phyloP scores from a whole-genome alignment of 345 rosid species.

The Acer campestre region DNA sequence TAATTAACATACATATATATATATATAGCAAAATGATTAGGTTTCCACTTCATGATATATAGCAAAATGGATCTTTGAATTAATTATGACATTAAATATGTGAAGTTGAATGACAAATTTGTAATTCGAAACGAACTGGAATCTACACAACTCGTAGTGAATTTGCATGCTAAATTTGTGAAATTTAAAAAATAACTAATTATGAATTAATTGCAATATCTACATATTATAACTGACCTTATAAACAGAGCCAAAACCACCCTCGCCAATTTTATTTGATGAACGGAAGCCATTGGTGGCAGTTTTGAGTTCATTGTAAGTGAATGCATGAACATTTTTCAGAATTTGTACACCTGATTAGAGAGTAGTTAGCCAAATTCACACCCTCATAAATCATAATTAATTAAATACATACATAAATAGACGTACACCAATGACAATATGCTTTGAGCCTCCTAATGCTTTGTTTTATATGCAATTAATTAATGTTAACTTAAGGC shows the following conservation, averaged over 20 bases:
- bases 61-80: too few relatives aligned
- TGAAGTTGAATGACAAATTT: background rate
- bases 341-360: slow-evolving; percentile 15
- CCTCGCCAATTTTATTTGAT: slow-evolving; percentile 49
- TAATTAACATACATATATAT: too few relatives aligned
- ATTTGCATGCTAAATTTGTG: background rate
- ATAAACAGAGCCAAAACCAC: slow-evolving; percentile 50
- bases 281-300: slow-evolving; percentile 38
- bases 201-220: too few relatives aligned
- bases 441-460: background rate
- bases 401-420: background rate
- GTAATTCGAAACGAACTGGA: too few relatives aligned
- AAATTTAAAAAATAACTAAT: too few relatives aligned
- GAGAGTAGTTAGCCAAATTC: background rate
- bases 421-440: background rate
- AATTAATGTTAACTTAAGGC: background rate
- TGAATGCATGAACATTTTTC: slow-evolving; percentile 27
- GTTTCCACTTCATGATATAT: background rate
- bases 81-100: too few relatives aligned
- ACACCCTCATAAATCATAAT: background rate
- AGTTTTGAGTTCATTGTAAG: slow-evolving; percentile 28
- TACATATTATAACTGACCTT: slow-evolving; percentile 25
- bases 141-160: background rate
- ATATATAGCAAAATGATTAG: background rate
- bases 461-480: background rate